These are phyloP conservation scores for Ampelocalamus luodianensis DNA, from an alignment of 176 grass and related monocot genomes.

Conservation along the genomic window DNA sequence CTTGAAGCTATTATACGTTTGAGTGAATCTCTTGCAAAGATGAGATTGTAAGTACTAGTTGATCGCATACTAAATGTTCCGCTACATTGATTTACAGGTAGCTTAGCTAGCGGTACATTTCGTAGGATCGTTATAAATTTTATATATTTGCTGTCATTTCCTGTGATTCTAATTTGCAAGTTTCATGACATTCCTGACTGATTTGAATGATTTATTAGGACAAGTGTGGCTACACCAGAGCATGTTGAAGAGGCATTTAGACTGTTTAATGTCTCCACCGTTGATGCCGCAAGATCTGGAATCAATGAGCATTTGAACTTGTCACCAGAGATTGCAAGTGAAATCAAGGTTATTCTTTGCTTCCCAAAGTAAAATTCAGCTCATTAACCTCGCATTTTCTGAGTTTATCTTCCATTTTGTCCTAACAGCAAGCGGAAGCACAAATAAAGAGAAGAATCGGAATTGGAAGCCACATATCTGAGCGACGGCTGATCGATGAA, in stretches of 20 bases:
- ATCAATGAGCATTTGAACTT: constrained; percentile 97
- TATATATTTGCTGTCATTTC: not conserved
- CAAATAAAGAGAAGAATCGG: constrained; percentile 99
- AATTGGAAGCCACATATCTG: constrained; percentile 93
- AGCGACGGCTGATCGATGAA: constrained; percentile 76
- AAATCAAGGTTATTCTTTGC: constrained; percentile 73
- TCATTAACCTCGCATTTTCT: constrained; percentile 10
- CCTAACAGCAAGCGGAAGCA: constrained; percentile 79
- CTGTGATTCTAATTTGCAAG: not conserved
- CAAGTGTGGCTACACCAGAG: constrained; percentile 86
- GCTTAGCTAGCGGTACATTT: not conserved
- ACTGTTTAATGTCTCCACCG: constrained; percentile 85
- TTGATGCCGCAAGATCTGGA: constrained; percentile 92
- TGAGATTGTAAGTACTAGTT: constrained; percentile 77
- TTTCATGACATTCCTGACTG: constrained; percentile 2
- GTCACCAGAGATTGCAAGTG: constrained; percentile 91
- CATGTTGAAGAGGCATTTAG: constrained; percentile 97
- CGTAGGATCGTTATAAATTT: not conserved
- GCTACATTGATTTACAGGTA: not conserved
- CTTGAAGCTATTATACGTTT: constrained; percentile 96
- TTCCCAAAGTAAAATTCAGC: not conserved
- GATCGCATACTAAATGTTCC: constrained; percentile 12
- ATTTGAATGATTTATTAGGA: constrained; percentile 52
- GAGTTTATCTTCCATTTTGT: constrained; percentile 1
- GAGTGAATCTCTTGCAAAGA: constrained; percentile 98